Base-by-base conservation (phyloP, 306 rosid genomes). In the Phaseolus lunatus region DNA sequence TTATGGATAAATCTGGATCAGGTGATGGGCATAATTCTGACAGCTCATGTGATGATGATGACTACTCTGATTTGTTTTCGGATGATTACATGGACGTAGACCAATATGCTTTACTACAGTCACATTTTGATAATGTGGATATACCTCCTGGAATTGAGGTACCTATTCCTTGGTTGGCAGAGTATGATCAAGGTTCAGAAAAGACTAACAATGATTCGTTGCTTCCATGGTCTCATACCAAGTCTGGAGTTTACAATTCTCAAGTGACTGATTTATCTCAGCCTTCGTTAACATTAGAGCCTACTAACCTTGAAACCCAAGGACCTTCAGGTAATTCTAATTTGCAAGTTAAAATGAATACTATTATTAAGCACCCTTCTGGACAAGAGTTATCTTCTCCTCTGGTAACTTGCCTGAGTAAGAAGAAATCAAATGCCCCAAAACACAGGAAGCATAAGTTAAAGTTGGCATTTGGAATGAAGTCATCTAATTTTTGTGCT, bases 81-180 rank as follows among this genome's bases (percentile, higher is more conserved):
- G 92, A 91, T 14, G 93, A 89, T n/a, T 72, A 67, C 70, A 81
- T 82, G 86, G 89, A 93, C 15, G 76, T 78, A 27, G 96, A 93
- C 79, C 62, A 81, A 23, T 90, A 86, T 77, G 75, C 89, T 47
- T 52, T 71, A 47, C 63, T 91, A 77, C 94, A 91, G 84, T 81
- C 86, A 14, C 90, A 85, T 68, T 90, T 94, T 80, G 96, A 94
- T 81, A 76, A 80, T 19, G 87, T 81, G 57, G 83, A 90, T 56
- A 84, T 91, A 70, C 97, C 98, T 78, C 70, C 97, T 6, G 97
- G 87, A 56, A 79, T 94, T 71, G 98, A 94, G 86, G 94, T 90
- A 47, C 86, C 97, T 0, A 78, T 93, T 74, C 96, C 96, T 80
- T 90, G 89, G 93, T 19, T 90, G 78, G 48, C 82, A 3, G 85